Evolutionary conservation across 495 filamentous ascomycete species (phyloP), one percentile per base, ranked within the genome.

Genomic region (Aspergillus funiculosus): DNA sequence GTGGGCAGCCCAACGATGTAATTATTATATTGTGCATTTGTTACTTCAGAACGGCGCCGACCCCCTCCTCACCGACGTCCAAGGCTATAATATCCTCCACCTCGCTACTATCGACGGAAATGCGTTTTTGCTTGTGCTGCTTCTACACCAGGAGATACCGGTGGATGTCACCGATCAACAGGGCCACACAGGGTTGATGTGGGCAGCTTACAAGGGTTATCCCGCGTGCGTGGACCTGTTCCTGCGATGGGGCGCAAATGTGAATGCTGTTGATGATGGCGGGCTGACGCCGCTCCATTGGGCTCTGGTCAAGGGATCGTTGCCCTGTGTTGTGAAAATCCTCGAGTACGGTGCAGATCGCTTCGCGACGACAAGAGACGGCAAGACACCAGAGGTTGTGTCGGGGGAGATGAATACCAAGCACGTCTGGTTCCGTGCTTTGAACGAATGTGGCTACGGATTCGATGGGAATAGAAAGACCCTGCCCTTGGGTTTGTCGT

Each of bases 41-140:
- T 73, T 98, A 22, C 82, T 98, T 24, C 78, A 87, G 46, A 75
- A 86, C 59, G 92, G 92, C 48, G 90, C 89, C 42, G 89, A 97
- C 59, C 89, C 90, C 28, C 77, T 92, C 14, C 73, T 95, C 50
- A 83, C 81, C 53, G 92, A 98, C 58, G 78, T 84, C 26, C 89
- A 95, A 73, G 92, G 92, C 50, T 97, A 95, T 68, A 98, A 97
- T 57, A 87, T 94, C 34, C 79, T 98, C 8, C 92, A 98, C 59
- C 86, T 95, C 40, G 89, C 92, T 35, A 97, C 92, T 0, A 92
- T 97, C 57, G 91, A 96, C 56, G 92, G 94, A 51, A 96, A 95
- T 59, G 84, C 94, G n/a, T 85, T 92, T 53, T 74, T 95, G 36
- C 72, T 98, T n/a, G 75, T 91, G 20, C 69, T 98, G 3, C 72